Percentiles rank a stretch among this genome's conserved stretches.
Conservation (phyloP, 2,329 filamentous ascomycete genomes). For the Colletotrichum karsti region DNA sequence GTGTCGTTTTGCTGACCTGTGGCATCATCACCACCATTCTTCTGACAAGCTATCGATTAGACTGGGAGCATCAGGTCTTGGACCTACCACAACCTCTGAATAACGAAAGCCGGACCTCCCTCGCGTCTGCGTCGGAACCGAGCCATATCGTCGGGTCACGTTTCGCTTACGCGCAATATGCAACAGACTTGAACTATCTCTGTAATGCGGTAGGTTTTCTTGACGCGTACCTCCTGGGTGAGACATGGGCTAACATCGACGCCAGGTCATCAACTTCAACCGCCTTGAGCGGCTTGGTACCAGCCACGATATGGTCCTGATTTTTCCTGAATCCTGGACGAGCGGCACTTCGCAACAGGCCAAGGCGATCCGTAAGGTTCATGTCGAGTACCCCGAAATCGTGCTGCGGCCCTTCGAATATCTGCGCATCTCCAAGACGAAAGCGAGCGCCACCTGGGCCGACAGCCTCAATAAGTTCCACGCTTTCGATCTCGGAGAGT, state of each 20-base stretch:
- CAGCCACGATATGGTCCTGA: slow-evolving; percentile 52
- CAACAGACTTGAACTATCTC: slow-evolving; percentile 54
- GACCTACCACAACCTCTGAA: neutral
- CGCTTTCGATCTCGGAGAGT: slow-evolving; percentile 73
- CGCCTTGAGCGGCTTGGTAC: slow-evolving; percentile 50
- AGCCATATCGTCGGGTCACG: slow-evolving; percentile 20
- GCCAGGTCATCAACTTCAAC: slow-evolving; percentile 56
- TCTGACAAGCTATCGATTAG: neutral
- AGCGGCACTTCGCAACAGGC: slow-evolving; percentile 8
- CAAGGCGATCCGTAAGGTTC: slow-evolving; percentile 2
- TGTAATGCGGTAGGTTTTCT: slow-evolving; percentile 48
- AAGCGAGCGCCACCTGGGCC: slow-evolving; percentile 61
- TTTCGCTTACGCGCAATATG: slow-evolving; percentile 60
- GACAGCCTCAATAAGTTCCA: slow-evolving; percentile 74
- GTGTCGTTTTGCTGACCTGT: neutral
- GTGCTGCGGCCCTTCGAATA: slow-evolving; percentile 14
- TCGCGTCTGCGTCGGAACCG: neutral
- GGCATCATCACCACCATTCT: neutral
- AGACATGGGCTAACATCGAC: neutral
- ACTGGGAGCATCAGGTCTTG: neutral
- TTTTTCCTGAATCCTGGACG: slow-evolving; percentile 47
- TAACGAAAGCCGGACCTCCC: neutral
- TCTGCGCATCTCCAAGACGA: slow-evolving; percentile 14
- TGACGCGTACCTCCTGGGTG: neutral
- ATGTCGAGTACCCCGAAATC: neutral